Conservation (phyloP, 1,284 basidiomycete species). For the Mycena sp. region DNA sequence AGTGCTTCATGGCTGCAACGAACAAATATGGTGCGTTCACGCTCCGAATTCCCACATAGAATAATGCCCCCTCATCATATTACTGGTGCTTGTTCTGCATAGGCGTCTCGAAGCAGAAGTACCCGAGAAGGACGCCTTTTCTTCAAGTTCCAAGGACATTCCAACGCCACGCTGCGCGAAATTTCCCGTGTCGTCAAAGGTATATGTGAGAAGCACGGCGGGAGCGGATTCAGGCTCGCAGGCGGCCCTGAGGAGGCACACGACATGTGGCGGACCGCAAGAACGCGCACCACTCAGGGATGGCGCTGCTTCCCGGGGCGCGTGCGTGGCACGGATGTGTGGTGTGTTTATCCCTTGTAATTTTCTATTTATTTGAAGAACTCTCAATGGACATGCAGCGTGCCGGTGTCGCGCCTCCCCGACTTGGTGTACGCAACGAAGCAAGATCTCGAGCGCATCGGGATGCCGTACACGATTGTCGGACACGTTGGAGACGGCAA, state of each 20-base stretch:
- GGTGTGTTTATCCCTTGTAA: slow-evolving; percentile 55
- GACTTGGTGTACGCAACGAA: slow-evolving; percentile 81
- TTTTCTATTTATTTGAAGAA: not conserved
- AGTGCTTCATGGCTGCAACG: slow-evolving; percentile 27
- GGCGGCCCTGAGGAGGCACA: slow-evolving; percentile 73
- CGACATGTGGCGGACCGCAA: slow-evolving; percentile 87
- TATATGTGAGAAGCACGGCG: slow-evolving; percentile 73
- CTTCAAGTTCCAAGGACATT: slow-evolving; percentile 88
- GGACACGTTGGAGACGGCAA: slow-evolving; percentile 90
- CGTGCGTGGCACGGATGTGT: slow-evolving; percentile 88
- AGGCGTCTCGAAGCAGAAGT: slow-evolving; percentile 23
- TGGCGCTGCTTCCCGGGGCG: slow-evolving; percentile 72
- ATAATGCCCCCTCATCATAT: not conserved
- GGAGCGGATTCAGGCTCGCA: slow-evolving; percentile 77
- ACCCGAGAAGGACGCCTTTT: slow-evolving; percentile 59
- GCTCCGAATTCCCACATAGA: not conserved
- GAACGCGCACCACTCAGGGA: slow-evolving; percentile 78
- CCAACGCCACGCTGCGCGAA: slow-evolving; percentile 67
- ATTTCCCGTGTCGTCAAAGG: slow-evolving; percentile 66
- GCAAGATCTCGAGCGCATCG: slow-evolving; percentile 69
- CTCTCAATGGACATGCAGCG: slow-evolving; percentile 54
- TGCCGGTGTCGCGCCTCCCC: slow-evolving; percentile 84
- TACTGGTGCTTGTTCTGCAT: not conserved
- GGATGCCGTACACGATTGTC: slow-evolving; percentile 72
- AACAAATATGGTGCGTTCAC: slow-evolving; percentile 26